Evolutionary conservation across 2,329 filamentous ascomycete species (phyloP).

Genomic region (Bipolaris sorokiniana): DNA sequence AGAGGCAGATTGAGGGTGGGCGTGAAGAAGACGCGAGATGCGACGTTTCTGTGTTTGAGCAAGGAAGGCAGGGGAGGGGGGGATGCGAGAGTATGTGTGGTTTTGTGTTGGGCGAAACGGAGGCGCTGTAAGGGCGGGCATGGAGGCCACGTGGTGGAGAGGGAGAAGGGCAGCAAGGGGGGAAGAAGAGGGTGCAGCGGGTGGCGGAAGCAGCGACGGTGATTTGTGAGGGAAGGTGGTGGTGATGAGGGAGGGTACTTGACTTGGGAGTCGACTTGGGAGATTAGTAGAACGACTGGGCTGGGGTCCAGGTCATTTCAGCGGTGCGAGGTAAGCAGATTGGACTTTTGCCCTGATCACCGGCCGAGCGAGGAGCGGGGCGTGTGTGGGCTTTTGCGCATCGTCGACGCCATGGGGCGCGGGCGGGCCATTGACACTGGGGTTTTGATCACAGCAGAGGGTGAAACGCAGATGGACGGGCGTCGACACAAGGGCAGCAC

Average conservation of each 20-base stretch:
- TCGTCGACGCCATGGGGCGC: conserved; percentile 1
- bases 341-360: conserved; percentile 8
- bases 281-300: background rate
- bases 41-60: conserved; percentile 1
- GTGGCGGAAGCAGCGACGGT: background rate
- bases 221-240: background rate
- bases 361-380: background rate
- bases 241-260: background rate
- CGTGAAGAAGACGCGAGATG: background rate
- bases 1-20: background rate
- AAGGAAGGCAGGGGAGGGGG: background rate
- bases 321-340: background rate
- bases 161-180: background rate
- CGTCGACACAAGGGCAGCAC: conserved; percentile 1
- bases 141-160: background rate
- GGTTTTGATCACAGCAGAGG: conserved; percentile 2
- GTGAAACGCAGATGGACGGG: conserved; percentile 6
- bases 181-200: background rate
- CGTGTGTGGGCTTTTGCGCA: background rate
- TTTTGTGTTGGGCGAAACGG: background rate
- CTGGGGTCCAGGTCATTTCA: background rate
- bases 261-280: background rate
- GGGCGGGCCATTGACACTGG: background rate
- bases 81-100: background rate
- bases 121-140: background rate